A percentile compares a stretch with the other conserved stretches of the same genome.
Evolutionary conservation across 1,284 basidiomycete species (phyloP).

Genomic region (Paramarasmius palmivorus): DNA sequence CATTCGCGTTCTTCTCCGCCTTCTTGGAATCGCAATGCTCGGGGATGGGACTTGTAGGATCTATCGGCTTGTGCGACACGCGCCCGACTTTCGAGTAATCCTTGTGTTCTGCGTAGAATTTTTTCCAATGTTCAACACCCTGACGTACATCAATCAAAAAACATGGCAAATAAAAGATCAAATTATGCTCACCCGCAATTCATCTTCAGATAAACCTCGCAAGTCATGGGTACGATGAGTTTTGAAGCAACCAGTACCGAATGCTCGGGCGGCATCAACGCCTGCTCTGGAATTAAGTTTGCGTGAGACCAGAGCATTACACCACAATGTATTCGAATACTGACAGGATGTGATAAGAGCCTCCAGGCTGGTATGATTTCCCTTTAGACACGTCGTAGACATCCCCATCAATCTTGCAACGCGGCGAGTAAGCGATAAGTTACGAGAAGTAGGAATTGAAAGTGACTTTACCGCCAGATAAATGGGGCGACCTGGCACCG

Average conservation of each 20-base stretch:
- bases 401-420: conserved; percentile 78
- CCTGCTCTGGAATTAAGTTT: conserved; percentile 65
- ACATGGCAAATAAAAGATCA: too few relatives aligned
- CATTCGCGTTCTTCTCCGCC: conserved; percentile 24
- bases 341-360: conserved; percentile 83
- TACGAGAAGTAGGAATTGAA: conserved; percentile 16
- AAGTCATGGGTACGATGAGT: conserved; percentile 89
- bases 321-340: conserved; percentile 26
- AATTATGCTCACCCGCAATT: conserved; percentile 66
- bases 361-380: conserved; percentile 87
- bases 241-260: conserved; percentile 91
- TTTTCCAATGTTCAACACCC: conserved; percentile 85
- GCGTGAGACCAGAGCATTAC: neutral
- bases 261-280: conserved; percentile 85
- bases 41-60: conserved; percentile 78
- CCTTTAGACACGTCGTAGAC: conserved; percentile 90
- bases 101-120: conserved; percentile 82
- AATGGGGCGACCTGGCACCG: conserved; percentile 66
- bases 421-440: conserved; percentile 16
- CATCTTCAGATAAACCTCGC: conserved; percentile 73
- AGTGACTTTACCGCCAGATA: conserved; percentile 75
- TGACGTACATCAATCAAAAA: too few relatives aligned
- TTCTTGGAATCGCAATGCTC: conserved; percentile 75
- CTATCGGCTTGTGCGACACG: conserved; percentile 75
- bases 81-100: conserved; percentile 78